Percentiles rank a stretch among this genome's conserved stretches.
Conservation (phyloP, 441 rosid genomes). For the Rhodomyrtus psidioides region DNA sequence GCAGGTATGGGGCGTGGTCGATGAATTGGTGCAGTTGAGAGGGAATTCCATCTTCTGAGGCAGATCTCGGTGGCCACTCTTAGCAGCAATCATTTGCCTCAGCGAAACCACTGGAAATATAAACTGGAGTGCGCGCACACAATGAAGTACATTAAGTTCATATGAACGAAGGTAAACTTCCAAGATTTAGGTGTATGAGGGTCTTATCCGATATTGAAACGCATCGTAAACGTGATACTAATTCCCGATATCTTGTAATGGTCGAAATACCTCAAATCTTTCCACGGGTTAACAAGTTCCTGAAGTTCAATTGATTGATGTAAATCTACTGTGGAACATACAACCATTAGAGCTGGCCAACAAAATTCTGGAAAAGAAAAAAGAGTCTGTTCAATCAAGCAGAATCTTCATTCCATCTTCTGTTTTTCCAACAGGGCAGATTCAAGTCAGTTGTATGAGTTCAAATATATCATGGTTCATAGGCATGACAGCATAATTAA, state of each 20-base stretch:
- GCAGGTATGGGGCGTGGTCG: conserved; percentile 4
- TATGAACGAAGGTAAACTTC: not conserved
- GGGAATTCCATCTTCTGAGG: not conserved
- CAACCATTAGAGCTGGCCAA: not conserved
- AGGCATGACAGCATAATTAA: not conserved
- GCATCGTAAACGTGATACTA: not conserved
- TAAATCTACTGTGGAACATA: not conserved
- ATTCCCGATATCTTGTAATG: not conserved
- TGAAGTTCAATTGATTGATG: not conserved
- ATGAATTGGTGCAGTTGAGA: conserved; percentile 9
- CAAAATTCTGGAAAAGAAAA: not conserved
- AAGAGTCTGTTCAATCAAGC: not conserved
- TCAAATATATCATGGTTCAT: not conserved
- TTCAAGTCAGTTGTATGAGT: not conserved
- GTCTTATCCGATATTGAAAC: not conserved
- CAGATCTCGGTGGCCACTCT: not conserved
- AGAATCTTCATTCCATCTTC: not conserved
- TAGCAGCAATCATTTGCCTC: not conserved
- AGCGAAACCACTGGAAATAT: not conserved
- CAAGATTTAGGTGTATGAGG: not conserved
- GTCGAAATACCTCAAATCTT: not conserved
- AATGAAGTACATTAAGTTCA: not conserved
- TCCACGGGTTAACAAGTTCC: not conserved
- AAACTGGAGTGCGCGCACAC: not conserved
- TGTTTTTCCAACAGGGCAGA: not conserved